Conservation (phyloP, 129 eudicot species). For the Helianthus tuberosus region DNA sequence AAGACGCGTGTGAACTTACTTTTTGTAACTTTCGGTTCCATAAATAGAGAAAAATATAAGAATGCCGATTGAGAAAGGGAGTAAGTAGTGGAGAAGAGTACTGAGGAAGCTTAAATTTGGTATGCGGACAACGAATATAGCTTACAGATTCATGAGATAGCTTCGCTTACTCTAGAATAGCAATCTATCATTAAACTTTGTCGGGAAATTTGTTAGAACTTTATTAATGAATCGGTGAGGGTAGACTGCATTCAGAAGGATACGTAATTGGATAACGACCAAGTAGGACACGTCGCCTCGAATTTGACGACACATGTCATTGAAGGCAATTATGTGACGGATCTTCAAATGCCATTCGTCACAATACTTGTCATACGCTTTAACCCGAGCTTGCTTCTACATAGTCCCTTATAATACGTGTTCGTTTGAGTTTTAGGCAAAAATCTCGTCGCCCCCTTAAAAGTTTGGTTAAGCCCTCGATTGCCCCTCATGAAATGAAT, state of each 20-base stretch:
- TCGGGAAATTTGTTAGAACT: conserved; percentile 14
- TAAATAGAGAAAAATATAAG: conserved; percentile 26
- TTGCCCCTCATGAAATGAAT: no score
- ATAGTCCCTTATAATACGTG: no score
- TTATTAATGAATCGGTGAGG: conserved; percentile 36
- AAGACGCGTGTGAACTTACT: conserved; percentile 27
- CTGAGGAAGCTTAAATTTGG: conserved; percentile 35
- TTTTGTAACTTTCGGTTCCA: conserved; percentile 14
- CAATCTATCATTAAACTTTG: conserved; percentile 28
- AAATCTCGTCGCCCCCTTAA: no score
- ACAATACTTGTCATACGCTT: neutral
- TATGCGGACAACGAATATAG: conserved; percentile 42
- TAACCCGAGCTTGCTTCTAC: conserved; percentile 2
- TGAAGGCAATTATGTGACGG: conserved; percentile 12
- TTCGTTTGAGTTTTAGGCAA: no score
- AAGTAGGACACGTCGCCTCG: conserved; percentile 17
- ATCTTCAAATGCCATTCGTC: conserved; percentile 10
- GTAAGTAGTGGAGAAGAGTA: conserved; percentile 32
- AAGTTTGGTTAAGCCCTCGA: no score
- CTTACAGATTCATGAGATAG: conserved; percentile 38
- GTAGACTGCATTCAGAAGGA: conserved; percentile 23
- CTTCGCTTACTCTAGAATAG: conserved; percentile 23
- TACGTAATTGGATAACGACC: conserved; percentile 24
- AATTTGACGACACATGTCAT: conserved; percentile 30
- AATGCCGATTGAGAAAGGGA: conserved; percentile 14